Conservation (phyloP, 192 early-diverging fungal species). For the Backusella luteola region DNA sequence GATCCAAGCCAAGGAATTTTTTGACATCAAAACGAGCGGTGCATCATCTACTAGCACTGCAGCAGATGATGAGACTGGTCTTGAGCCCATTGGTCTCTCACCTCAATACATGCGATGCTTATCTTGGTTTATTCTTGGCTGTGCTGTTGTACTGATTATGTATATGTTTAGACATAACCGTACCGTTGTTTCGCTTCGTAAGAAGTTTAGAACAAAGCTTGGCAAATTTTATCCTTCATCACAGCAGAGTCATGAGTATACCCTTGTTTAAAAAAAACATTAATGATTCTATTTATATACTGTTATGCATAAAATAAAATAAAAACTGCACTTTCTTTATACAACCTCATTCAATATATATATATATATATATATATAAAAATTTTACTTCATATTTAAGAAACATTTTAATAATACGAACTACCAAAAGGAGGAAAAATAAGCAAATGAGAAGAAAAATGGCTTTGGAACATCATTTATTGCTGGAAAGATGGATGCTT, state of each 20-base stretch:
- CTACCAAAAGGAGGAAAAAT: too few species aligned
- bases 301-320: neutral
- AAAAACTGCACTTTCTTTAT: neutral
- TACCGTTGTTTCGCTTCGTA: neutral
- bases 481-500: neutral
- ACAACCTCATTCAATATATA: too few species aligned
- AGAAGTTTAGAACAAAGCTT: conserved; percentile 3
- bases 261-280: conserved; percentile 1
- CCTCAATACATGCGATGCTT: neutral
- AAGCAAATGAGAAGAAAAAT: too few species aligned
- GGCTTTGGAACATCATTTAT: neutral
- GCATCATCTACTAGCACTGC: too few species aligned
- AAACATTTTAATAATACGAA: neutral
- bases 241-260: conserved; percentile 2
- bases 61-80: neutral
- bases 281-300: neutral
- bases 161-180: neutral
- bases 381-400: neutral
- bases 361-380: too few species aligned
- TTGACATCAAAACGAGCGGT: neutral
- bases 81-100: neutral
- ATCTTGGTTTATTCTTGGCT: conserved; percentile 1
- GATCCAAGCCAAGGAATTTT: neutral
- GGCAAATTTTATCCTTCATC: neutral
- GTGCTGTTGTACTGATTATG: neutral